phyloP scores from a whole-genome alignment of 768 basidiomycete genomes.

The Amanita thiersii region DNA sequence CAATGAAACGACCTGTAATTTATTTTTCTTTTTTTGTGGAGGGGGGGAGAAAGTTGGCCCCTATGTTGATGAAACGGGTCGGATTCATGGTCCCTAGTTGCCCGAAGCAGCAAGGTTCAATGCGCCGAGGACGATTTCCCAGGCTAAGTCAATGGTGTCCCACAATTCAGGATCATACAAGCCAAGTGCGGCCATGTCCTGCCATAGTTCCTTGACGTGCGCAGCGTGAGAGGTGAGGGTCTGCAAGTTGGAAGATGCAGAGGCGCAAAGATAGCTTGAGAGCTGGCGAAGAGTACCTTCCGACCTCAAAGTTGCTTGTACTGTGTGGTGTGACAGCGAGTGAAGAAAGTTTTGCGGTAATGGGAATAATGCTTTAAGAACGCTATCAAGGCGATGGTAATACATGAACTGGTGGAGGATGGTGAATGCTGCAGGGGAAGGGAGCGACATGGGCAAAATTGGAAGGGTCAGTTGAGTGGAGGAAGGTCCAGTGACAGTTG shows the following conservation, averaged over 20 bases:
- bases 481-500: slow-evolving; percentile 20
- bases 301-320: slow-evolving; percentile 36
- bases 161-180: slow-evolving; percentile 67
- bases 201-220: slow-evolving; percentile 73
- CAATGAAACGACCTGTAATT: too few species aligned
- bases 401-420: slow-evolving; percentile 63
- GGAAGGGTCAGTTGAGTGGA: slow-evolving; percentile 39
- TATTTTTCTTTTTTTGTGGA: background rate
- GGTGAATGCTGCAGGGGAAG: slow-evolving; percentile 62
- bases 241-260: slow-evolving; percentile 34
- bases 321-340: slow-evolving; percentile 32
- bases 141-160: slow-evolving; percentile 72
- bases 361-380: slow-evolving; percentile 60
- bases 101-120: slow-evolving; percentile 38
- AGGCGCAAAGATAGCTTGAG: slow-evolving; percentile 41
- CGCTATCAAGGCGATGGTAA: slow-evolving; percentile 48
- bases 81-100: slow-evolving; percentile 18
- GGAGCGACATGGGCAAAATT: slow-evolving; percentile 61
- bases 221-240: slow-evolving; percentile 49
- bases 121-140: slow-evolving; percentile 63
- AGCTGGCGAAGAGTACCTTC: slow-evolving; percentile 47
- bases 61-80: background rate
- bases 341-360: slow-evolving; percentile 37
- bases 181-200: slow-evolving; percentile 69
- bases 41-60: background rate